Evolutionary conservation across 495 filamentous ascomycete species (phyloP), one percentile per base, ranked within the genome.

Genomic region (Tetracladium setigerum): DNA sequence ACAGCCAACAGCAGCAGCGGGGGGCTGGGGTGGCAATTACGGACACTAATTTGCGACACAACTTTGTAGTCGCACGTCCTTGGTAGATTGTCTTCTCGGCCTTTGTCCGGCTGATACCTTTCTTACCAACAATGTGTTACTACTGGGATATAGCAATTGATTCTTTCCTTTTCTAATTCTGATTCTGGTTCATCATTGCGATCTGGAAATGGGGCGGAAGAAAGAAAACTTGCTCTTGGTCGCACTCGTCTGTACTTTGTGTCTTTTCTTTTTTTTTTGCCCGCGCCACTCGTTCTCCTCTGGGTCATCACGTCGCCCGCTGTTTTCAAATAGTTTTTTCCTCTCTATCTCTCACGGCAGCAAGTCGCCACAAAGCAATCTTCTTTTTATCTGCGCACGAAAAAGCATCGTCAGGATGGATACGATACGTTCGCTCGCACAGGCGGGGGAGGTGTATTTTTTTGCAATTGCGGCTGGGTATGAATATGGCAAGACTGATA

Each of bases 11-110:
- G 36, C 22, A 27, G 22, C 69, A 68, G n/a, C n/a, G 34, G 67
- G 72, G 44, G 76, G 76, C 43, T 88, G 83, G 81, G 83, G 80
- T 54, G 79, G 76, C 61, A 87, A 87, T 68, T 87, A 89, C 61
- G 62, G 63, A 55, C 60, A 61, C 44, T 62, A 39, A 60, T 49
- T 53, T 43, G 43, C 44, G 39, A 38, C 45, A 15, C 32, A 43
- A 44, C 41, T 15, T 31, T 38, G 44, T 50, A 55, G 45, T 41
- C 34, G 36, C 58, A 52, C 49, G 45, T 54, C 54, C 38, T 45
- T 59, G 53, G 54, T 52, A 43, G 46, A 48, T 54, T 52, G 32
- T 41, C 45, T 49, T 52, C 43, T 27, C 22, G 22, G 22, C 32
- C 41, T 50, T n/a, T 44, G 22, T 46, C 44, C 37, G 46, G 55